phyloP scores from a whole-genome alignment of 345 rosid genomes.

The Pugionium dolabratum region DNA sequence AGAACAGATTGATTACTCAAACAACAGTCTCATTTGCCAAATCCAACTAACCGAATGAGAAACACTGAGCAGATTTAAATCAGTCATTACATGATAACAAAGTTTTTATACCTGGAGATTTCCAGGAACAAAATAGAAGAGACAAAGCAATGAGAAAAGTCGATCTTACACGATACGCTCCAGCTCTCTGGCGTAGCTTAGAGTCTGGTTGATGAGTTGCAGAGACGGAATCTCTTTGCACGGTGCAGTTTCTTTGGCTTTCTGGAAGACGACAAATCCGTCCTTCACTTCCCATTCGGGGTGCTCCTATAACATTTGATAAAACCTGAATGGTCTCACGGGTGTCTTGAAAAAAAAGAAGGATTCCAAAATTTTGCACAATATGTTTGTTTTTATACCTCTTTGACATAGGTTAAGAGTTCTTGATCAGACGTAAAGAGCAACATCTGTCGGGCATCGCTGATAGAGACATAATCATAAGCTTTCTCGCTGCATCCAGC shows the following conservation, averaged over 20 bases:
- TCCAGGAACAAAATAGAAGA: slow-evolving; percentile 15
- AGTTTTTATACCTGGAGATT: slow-evolving; percentile 7
- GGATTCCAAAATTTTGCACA: background rate
- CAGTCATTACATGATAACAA: slow-evolving; percentile 26
- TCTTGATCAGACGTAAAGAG: slow-evolving; percentile 82
- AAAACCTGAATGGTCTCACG: background rate
- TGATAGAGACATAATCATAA: slow-evolving; percentile 74
- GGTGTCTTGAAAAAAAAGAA: background rate
- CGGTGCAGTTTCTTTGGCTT: slow-evolving; percentile 85
- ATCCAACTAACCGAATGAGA: slow-evolving; percentile 23
- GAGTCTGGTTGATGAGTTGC: slow-evolving; percentile 94
- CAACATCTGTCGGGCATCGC: slow-evolving; percentile 70
- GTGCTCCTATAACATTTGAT: slow-evolving; percentile 63
- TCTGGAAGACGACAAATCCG: slow-evolving; percentile 77
- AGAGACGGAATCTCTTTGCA: slow-evolving; percentile 97
- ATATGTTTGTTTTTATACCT: slow-evolving; percentile 47
- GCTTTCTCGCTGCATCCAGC: slow-evolving; percentile 99
- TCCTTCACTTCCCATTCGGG: slow-evolving; percentile 90
- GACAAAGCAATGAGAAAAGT: slow-evolving; percentile 15
- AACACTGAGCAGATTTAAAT: slow-evolving; percentile 10
- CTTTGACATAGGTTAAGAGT: slow-evolving; percentile 64
- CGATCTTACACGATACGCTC: slow-evolving; percentile 83
- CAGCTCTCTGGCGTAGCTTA: slow-evolving; percentile 96
- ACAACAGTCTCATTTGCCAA: slow-evolving; percentile 12
- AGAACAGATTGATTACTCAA: background rate